Percentiles rank a stretch among this genome's conserved stretches.
These are phyloP conservation scores for Oryza brachyantha DNA, from an alignment of 176 grass and related monocot species.

Conservation along the genomic window DNA sequence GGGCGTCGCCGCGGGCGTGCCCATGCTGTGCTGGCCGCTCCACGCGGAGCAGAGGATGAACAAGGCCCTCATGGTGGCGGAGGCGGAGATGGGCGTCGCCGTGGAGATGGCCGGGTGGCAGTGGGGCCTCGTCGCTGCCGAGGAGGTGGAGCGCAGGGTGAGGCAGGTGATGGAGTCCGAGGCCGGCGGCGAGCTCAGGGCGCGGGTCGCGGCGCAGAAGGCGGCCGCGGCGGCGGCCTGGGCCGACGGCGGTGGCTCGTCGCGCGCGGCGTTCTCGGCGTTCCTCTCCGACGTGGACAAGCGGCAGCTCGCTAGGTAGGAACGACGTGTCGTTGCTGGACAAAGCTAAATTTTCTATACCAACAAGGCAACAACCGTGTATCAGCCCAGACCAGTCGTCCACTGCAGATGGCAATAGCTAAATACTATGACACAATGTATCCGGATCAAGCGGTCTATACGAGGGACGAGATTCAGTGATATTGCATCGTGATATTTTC, in stretches of 20 bases:
- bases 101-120: background rate
- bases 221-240: background rate
- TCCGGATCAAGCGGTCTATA: too few species aligned
- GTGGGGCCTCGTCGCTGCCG: background rate
- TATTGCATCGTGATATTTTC: too few species aligned
- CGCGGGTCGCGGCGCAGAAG: background rate
- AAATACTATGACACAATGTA: too few species aligned
- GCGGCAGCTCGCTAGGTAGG: too few species aligned
- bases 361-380: too few species aligned
- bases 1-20: conserved; percentile 25
- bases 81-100: background rate
- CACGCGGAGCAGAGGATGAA: conserved; percentile 52
- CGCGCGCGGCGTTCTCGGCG: too few species aligned
- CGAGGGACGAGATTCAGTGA: too few species aligned
- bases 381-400: too few species aligned
- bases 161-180: conserved; percentile 7
- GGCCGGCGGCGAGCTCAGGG: conserved; percentile 1
- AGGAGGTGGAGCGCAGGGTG: conserved; percentile 29
- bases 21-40: conserved; percentile 41
- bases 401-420: too few species aligned
- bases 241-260: background rate
- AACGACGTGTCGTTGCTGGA: too few species aligned
- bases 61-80: conserved; percentile 49
- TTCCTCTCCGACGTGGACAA: too few species aligned
- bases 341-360: too few species aligned